Evolutionary conservation across 305 asterid species (phyloP).

Genomic region (Fraxinus velutina): DNA sequence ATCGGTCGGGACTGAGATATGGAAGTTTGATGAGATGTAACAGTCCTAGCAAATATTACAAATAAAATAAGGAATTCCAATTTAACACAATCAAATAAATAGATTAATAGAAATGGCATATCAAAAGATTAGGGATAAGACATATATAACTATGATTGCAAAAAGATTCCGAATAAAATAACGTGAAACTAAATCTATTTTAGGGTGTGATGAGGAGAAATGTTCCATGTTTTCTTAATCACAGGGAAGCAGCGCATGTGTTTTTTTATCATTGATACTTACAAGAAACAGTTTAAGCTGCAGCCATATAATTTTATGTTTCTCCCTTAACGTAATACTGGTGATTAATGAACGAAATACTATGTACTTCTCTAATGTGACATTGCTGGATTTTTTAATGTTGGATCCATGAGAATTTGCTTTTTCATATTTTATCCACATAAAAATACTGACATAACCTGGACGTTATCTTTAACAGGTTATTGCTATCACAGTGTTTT

Average conservation of each 20-base stretch:
- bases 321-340: neutral
- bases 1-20: neutral
- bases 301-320: neutral
- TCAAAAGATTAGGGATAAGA: neutral
- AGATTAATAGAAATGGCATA: neutral
- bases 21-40: constrained; percentile 3
- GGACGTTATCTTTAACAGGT: constrained; percentile 51
- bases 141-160: neutral
- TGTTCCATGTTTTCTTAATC: neutral
- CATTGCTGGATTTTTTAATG: neutral
- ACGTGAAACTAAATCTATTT: neutral
- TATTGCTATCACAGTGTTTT: constrained; percentile 88
- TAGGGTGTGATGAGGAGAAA: constrained; percentile 1
- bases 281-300: neutral
- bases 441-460: constrained; percentile 17
- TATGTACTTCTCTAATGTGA: neutral
- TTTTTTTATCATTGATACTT: neutral
- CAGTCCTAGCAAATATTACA: neutral
- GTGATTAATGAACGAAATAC: neutral
- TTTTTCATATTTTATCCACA: neutral
- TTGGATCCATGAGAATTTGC: constrained; percentile 8
- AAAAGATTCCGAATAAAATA: neutral
- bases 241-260: neutral
- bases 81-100: neutral
- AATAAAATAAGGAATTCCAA: neutral